Evolutionary conservation across 805 yeast species (phyloP).

Genomic region (Yarrowia sp.): DNA sequence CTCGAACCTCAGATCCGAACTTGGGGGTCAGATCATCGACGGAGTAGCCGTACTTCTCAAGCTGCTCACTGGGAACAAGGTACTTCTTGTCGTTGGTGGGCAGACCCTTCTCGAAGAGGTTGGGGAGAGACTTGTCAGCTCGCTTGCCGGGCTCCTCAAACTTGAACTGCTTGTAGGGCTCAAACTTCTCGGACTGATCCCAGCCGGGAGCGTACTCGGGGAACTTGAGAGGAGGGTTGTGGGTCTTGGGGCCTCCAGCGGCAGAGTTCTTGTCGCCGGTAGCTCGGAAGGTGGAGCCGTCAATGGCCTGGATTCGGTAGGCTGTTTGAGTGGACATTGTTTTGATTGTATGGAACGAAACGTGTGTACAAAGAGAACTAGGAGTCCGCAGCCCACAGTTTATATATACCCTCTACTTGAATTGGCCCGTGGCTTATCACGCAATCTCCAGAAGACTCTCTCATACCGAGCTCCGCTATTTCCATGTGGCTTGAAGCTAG

Average conservation of each 20-base stretch:
- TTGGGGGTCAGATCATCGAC: conserved; percentile 63
- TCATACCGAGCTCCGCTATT: conserved; percentile 13
- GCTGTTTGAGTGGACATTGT: conserved; percentile 41
- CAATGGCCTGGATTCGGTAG: conserved; percentile 40
- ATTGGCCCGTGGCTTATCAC: conserved; percentile 25
- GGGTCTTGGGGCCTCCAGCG: background rate
- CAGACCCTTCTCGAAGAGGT: conserved; percentile 55
- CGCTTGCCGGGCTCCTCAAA: conserved; percentile 67
- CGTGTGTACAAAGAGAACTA: background rate
- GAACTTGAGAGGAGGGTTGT: conserved; percentile 47
- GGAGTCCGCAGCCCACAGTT: background rate
- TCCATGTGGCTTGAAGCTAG: conserved; percentile 38
- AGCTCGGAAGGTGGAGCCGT: conserved; percentile 41
- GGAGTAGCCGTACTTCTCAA: conserved; percentile 45
- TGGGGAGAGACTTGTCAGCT: conserved; percentile 65
- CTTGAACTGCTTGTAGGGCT: conserved; percentile 62
- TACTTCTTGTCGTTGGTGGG: conserved; percentile 37
- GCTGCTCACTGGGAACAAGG: conserved; percentile 37
- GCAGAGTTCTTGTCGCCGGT: conserved; percentile 21
- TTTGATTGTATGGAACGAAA: background rate
- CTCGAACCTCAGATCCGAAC: conserved; percentile 69
- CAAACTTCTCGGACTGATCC: conserved; percentile 64
- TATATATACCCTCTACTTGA: conserved; percentile 1
- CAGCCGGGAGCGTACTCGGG: conserved; percentile 73
- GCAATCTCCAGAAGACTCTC: background rate